These are phyloP conservation scores for Botrytis tulipae DNA, from an alignment of 2,329 filamentous ascomycete species.

Conservation along the genomic window DNA sequence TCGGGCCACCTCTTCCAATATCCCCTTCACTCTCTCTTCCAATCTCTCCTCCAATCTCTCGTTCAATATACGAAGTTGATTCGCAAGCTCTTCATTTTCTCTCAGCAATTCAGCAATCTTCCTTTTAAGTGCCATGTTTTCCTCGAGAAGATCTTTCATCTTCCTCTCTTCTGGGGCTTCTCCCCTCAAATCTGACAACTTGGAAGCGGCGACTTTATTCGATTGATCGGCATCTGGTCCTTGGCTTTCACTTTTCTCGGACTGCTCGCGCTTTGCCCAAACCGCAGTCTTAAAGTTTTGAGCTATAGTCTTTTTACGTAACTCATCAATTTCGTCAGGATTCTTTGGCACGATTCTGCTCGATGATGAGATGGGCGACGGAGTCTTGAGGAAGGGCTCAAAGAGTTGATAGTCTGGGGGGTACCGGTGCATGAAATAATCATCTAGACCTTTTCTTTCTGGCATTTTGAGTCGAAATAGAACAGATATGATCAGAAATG, in stretches of 20 bases:
- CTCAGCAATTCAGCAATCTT: not conserved
- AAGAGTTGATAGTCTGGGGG: too few relatives aligned
- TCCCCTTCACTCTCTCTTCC: too few relatives aligned
- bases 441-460: accelerated
- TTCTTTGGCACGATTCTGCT: not conserved
- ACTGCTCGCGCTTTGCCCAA: not conserved
- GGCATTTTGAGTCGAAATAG: not conserved
- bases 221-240: not conserved
- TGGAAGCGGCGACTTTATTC: not conserved
- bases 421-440: not conserved
- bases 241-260: not conserved
- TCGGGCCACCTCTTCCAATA: not conserved
- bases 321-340: not conserved
- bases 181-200: not conserved
- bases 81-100: not conserved
- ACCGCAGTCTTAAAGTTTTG: not conserved
- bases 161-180: not conserved
- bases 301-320: not conserved
- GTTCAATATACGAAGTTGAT: not conserved
- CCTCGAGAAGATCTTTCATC: not conserved
- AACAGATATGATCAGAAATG: not conserved
- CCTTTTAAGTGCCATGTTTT: not conserved
- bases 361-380: too few relatives aligned
- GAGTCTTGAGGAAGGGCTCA: too few relatives aligned
- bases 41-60: not conserved